phyloP scores from a whole-genome alignment of 2,329 filamentous ascomycete species.

The Neurospora crassa region DNA sequence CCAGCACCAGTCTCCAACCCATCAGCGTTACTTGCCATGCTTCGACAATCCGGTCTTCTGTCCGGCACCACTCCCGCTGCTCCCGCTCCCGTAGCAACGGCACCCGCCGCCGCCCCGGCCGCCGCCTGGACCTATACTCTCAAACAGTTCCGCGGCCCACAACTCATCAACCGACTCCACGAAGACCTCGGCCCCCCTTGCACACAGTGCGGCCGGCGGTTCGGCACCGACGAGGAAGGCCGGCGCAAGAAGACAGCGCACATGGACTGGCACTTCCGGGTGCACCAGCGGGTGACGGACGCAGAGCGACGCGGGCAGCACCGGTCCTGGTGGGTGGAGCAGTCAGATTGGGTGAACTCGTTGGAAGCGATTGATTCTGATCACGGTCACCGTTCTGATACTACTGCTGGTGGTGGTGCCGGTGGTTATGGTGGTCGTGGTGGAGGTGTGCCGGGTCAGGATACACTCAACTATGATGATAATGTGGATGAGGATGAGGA shows the following conservation, averaged over 20 bases:
- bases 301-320: slow-evolving; percentile 79
- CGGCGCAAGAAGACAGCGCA: slow-evolving; percentile 81
- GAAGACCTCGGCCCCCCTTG: slow-evolving; percentile 79
- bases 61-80: slow-evolving; percentile 30
- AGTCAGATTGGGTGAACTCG: slow-evolving; percentile 88
- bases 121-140: slow-evolving; percentile 53
- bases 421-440: background rate
- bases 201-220: slow-evolving; percentile 83
- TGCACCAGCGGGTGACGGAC: slow-evolving; percentile 81
- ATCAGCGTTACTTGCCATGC: slow-evolving; percentile 54
- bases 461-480: background rate
- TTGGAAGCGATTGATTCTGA: slow-evolving; percentile 68
- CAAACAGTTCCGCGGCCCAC: slow-evolving; percentile 39
- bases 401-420: background rate
- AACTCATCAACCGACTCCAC: slow-evolving; percentile 66
- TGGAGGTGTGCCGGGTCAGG: background rate
- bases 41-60: slow-evolving; percentile 60
- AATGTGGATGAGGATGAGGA: background rate
- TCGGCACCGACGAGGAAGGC: slow-evolving; percentile 66
- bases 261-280: slow-evolving; percentile 97
- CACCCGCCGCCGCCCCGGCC: slow-evolving; percentile 25
- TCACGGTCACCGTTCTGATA: slow-evolving; percentile 22
- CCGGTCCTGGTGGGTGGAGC: slow-evolving; percentile 90
- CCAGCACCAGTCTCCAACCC: slow-evolving; percentile 30
- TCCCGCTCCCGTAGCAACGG: background rate